Evolutionary conservation across 192 early-diverging fungal species (phyloP).

Genomic region (Polychytrium aggregatum): DNA sequence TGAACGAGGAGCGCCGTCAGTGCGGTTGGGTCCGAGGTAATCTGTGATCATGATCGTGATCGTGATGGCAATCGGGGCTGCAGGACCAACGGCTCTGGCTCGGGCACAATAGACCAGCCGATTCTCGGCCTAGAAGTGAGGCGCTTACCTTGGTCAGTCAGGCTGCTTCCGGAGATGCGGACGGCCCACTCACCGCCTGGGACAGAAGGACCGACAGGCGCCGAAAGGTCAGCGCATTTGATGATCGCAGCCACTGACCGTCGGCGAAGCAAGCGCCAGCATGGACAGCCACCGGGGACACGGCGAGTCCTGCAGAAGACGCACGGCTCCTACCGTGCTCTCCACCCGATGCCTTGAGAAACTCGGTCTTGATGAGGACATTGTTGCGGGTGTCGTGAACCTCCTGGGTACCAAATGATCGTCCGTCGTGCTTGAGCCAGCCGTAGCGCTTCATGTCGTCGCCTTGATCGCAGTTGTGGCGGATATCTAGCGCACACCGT

Average conservation of each 20-base stretch:
- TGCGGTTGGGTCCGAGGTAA: no score
- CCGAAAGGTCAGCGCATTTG: conserved; percentile 11
- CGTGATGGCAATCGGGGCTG: no score
- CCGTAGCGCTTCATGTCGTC: conserved; percentile 71
- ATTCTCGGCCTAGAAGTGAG: no score
- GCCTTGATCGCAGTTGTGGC: conserved; percentile 86
- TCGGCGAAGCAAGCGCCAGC: background rate
- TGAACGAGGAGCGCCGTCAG: no score
- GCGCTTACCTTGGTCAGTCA: conserved; percentile 31
- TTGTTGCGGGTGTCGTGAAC: conserved; percentile 56
- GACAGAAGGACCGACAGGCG: conserved; percentile 8
- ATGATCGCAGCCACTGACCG: background rate
- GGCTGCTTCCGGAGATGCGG: conserved; percentile 61
- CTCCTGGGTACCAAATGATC: conserved; percentile 64
- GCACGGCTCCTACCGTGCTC: conserved; percentile 32
- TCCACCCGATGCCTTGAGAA: conserved; percentile 57
- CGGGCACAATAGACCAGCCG: no score
- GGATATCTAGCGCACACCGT: conserved; percentile 41
- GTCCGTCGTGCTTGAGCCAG: conserved; percentile 78
- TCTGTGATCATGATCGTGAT: no score
- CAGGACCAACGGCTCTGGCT: no score
- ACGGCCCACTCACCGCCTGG: conserved; percentile 68
- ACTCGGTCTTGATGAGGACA: conserved; percentile 59
- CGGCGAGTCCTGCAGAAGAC: background rate
- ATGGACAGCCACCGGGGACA: background rate